Percentiles rank a stretch among this genome's conserved stretches.
These are phyloP conservation scores for Penicillium silybi DNA, from an alignment of 495 filamentous ascomycete species.

Conservation along the genomic window DNA sequence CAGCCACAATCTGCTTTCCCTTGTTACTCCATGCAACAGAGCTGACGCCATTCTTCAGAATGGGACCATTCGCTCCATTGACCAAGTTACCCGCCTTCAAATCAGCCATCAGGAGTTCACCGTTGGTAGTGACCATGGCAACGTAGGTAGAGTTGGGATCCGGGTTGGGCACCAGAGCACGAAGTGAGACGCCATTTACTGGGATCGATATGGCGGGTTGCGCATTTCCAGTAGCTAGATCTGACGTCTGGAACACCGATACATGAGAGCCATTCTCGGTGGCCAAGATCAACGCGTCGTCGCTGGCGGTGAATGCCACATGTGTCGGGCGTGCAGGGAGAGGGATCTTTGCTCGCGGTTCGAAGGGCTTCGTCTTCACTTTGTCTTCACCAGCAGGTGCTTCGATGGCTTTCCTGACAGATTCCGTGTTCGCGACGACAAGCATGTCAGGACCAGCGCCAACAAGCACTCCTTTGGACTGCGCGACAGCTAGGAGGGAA, in stretches of 20 bases:
- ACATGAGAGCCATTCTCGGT: slow-evolving; percentile 80
- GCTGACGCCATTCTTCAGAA: slow-evolving; percentile 70
- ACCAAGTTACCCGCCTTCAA: slow-evolving; percentile 61
- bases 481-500: slow-evolving; percentile 82
- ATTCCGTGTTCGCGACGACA: slow-evolving; percentile 69
- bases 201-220: slow-evolving; percentile 66
- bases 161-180: slow-evolving; percentile 79
- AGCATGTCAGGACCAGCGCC: slow-evolving; percentile 81
- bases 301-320: slow-evolving; percentile 81
- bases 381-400: slow-evolving; percentile 52
- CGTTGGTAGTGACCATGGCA: slow-evolving; percentile 73
- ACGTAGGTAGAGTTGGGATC: slow-evolving; percentile 56
- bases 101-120: slow-evolving; percentile 80
- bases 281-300: slow-evolving; percentile 76
- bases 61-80: slow-evolving; percentile 58
- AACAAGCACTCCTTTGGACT: slow-evolving; percentile 75
- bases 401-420: slow-evolving; percentile 71
- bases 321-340: slow-evolving; percentile 78
- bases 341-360: slow-evolving; percentile 66
- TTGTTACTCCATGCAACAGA: slow-evolving; percentile 88
- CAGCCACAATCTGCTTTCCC: slow-evolving; percentile 90
- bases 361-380: slow-evolving; percentile 62
- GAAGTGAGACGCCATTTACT: slow-evolving; percentile 69
- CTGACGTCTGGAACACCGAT: slow-evolving; percentile 71
- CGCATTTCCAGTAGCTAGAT: slow-evolving; percentile 60